Percentiles rank a stretch among this genome's conserved stretches.
phyloP scores from a whole-genome alignment of 495 filamentous ascomycete genomes.

The Podospora fimiseda region DNA sequence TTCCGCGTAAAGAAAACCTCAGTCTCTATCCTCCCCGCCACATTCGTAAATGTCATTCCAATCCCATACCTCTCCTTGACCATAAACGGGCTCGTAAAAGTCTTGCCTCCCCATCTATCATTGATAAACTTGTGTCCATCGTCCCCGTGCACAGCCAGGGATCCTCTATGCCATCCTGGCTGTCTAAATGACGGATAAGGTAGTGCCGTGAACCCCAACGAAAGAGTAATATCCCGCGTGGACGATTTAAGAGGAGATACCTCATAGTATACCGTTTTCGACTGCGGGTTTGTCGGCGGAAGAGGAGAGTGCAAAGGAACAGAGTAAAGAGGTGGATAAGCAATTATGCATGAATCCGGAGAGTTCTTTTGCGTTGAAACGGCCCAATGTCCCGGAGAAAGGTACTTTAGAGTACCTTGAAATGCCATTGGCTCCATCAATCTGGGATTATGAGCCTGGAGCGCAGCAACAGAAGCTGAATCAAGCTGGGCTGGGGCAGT shows the following conservation, averaged over 20 bases:
- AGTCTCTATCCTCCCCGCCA: conserved; percentile 37
- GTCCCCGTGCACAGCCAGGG: conserved; percentile 82
- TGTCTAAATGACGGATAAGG: conserved; percentile 85
- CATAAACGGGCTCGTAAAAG: conserved; percentile 53
- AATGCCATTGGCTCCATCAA: conserved; percentile 29
- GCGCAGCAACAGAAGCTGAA: conserved; percentile 31
- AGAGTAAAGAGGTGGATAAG: conserved; percentile 70
- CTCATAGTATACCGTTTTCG: conserved; percentile 74
- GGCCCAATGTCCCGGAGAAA: conserved; percentile 40
- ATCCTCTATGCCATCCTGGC: conserved; percentile 85
- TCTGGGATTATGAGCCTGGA: conserved; percentile 29
- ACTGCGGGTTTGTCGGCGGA: conserved; percentile 18
- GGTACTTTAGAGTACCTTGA: conserved; percentile 26
- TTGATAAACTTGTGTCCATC: conserved; percentile 86
- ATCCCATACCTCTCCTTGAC: conserved; percentile 43
- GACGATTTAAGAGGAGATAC: conserved; percentile 45
- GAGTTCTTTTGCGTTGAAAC: conserved; percentile 26
- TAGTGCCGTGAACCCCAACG: conserved; percentile 70
- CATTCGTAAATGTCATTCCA: conserved; percentile 61
- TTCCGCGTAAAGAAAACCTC: conserved; percentile 76
- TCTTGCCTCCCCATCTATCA: conserved; percentile 73
- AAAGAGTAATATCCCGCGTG: conserved; percentile 54
- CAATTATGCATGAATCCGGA: conserved; percentile 53
- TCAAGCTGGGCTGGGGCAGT: conserved; percentile 48
- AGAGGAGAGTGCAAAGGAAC: conserved; percentile 62